Evolutionary conservation across 2,329 filamentous ascomycete genomes (phyloP).

Genomic region (Xylaria sp.): DNA sequence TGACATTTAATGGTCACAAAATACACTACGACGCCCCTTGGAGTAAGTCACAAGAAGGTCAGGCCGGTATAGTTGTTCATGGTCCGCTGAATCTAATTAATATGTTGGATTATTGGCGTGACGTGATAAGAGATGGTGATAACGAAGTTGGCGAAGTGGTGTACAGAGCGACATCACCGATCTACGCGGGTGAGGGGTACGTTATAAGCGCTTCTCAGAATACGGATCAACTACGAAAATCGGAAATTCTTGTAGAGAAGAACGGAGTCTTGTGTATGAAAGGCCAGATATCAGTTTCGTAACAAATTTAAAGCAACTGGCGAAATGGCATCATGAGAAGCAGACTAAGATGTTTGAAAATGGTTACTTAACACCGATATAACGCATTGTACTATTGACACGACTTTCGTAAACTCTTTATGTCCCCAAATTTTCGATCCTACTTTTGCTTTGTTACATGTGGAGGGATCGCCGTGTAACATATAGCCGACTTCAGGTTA

Average conservation of each 20-base stretch:
- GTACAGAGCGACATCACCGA: not conserved
- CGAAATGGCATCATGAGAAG: not conserved
- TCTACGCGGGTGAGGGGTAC: not conserved
- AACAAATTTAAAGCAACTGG: not conserved
- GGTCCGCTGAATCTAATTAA: not conserved
- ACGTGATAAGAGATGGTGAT: not conserved
- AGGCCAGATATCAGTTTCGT: not conserved
- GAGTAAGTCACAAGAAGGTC: not conserved
- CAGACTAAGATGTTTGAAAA: not conserved
- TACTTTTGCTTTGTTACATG: not conserved
- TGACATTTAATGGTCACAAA: not conserved
- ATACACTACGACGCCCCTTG: not conserved
- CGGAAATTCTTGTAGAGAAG: not conserved
- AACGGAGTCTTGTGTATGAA: not conserved
- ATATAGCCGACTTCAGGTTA: conserved; percentile 8
- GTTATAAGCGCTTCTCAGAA: not conserved
- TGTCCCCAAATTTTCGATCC: not conserved
- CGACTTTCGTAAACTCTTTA: not conserved
- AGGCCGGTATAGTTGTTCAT: not conserved
- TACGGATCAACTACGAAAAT: not conserved
- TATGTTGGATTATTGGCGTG: not conserved
- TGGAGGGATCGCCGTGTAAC: not conserved
- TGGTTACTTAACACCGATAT: not conserved
- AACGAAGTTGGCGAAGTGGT: not conserved
- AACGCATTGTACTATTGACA: not conserved